Percentiles rank a stretch among this genome's conserved stretches.
Evolutionary conservation across 2,329 filamentous ascomycete genomes (phyloP).

Genomic region (Ceratocystis huliohia): DNA sequence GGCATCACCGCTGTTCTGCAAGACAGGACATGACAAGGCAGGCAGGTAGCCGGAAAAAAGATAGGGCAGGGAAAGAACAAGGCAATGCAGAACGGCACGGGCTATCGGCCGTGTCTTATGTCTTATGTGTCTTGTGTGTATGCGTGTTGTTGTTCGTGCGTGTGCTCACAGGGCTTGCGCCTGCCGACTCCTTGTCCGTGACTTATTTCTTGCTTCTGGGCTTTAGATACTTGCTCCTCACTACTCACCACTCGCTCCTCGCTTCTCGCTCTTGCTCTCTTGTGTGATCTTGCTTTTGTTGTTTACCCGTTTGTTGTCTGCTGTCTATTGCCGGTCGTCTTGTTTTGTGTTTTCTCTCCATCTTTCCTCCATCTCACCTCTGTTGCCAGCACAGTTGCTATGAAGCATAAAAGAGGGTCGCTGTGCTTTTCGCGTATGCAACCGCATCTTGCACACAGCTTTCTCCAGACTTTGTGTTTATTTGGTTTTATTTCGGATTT

Average conservation of each 20-base stretch:
- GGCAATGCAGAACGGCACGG: not conserved
- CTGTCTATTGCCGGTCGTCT: not conserved
- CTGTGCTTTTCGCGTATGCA: slow-evolving; percentile 5
- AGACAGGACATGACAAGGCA: not conserved
- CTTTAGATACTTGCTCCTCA: no score
- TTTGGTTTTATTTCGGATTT: not conserved
- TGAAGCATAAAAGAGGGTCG: slow-evolving; percentile 3
- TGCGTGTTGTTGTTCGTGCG: not conserved
- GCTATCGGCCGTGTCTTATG: not conserved
- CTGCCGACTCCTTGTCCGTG: no score
- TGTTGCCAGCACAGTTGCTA: not conserved
- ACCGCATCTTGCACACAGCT: not conserved
- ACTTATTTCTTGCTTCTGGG: no score
- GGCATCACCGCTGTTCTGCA: slow-evolving; percentile 10
- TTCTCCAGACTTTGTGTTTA: not conserved
- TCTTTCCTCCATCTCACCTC: no score
- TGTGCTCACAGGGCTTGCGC: no score
- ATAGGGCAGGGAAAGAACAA: no score
- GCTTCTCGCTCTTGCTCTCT: no score
- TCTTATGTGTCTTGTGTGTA: no score
- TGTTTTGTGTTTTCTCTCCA: no score
- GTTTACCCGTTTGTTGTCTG: not conserved
- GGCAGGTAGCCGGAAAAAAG: not conserved
- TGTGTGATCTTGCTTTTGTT: no score
- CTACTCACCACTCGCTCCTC: no score